These are phyloP conservation scores for Plenodomus biglobosus DNA, from an alignment of 2,329 filamentous ascomycete genomes.

Conservation along the genomic window DNA sequence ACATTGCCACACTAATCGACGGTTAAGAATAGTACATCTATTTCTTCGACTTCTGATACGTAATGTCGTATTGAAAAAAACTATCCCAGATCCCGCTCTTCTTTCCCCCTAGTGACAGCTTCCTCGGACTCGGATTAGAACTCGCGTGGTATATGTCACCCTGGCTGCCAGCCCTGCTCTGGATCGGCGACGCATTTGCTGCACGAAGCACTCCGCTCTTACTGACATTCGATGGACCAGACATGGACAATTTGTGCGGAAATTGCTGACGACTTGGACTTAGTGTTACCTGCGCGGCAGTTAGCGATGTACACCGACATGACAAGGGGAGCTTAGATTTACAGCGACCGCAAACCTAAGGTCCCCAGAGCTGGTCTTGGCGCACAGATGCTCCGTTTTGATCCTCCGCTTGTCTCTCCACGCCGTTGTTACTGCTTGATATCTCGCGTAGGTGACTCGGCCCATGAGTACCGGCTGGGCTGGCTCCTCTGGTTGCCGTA, in stretches of 20 bases:
- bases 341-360: conserved; percentile 39
- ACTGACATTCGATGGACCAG: conserved; percentile 13
- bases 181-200: conserved; percentile 16
- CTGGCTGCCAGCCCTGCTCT: conserved; percentile 19
- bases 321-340: conserved; percentile 34
- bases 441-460: conserved; percentile 40
- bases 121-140: conserved; percentile 23
- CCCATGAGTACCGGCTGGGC: conserved; percentile 34
- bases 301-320: background rate
- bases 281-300: background rate
- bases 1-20: too few species aligned
- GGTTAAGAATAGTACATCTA: conserved; percentile 3
- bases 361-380: conserved; percentile 49
- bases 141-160: conserved; percentile 19
- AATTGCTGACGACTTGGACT: conserved; percentile 12
- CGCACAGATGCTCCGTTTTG: conserved; percentile 47
- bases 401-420: conserved; percentile 28
- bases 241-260: conserved; percentile 16
- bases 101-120: conserved; percentile 19
- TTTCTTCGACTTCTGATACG: conserved; percentile 41
- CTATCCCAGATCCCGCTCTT: conserved; percentile 44
- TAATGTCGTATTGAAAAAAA: conserved; percentile 45
- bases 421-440: conserved; percentile 23
- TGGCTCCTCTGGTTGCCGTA: conserved; percentile 35
- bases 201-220: conserved; percentile 11